Conservation (phyloP, 176 grass and related monocot species). For the Carex pumila region DNA sequence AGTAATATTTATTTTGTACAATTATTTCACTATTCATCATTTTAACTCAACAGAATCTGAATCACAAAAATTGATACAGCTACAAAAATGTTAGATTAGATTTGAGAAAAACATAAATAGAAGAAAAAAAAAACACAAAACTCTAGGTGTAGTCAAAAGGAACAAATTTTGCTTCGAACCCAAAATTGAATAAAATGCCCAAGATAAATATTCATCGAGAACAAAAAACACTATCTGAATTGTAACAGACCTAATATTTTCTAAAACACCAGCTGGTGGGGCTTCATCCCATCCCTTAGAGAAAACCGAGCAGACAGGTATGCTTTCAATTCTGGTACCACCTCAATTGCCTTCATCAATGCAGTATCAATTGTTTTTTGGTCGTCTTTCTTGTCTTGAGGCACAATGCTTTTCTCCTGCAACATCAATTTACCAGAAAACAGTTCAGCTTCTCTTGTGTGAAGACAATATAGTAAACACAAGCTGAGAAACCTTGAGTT, state of each 20-base stretch:
- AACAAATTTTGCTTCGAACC: not conserved
- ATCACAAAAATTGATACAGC: not conserved
- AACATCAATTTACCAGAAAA: constrained; percentile 37
- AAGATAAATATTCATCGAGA: not conserved
- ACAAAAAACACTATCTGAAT: not conserved
- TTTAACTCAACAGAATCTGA: not conserved
- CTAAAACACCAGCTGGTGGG: constrained; percentile 83
- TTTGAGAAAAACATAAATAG: not conserved
- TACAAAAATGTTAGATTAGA: not conserved
- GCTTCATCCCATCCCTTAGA: constrained; percentile 76
- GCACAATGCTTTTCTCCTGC: constrained; percentile 45
- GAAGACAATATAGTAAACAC: not conserved
- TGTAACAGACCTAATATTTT: constrained; percentile 8
- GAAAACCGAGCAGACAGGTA: constrained; percentile 69
- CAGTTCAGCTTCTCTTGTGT: constrained; percentile 38
- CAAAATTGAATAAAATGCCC: not conserved
- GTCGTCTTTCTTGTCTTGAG: constrained; percentile 72
- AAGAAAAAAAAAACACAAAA: not conserved
- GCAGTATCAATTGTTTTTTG: constrained; percentile 57
- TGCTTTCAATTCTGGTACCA: constrained; percentile 62
- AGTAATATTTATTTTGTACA: not conserved
- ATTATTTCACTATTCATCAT: not conserved
- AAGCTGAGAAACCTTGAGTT: not conserved
- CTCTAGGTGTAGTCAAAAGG: not conserved
- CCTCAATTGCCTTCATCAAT: constrained; percentile 64